Evolutionary conservation across 768 basidiomycete genomes (phyloP), one percentile per base, ranked within the genome.

Genomic region (Hemileccinum impolitum): DNA sequence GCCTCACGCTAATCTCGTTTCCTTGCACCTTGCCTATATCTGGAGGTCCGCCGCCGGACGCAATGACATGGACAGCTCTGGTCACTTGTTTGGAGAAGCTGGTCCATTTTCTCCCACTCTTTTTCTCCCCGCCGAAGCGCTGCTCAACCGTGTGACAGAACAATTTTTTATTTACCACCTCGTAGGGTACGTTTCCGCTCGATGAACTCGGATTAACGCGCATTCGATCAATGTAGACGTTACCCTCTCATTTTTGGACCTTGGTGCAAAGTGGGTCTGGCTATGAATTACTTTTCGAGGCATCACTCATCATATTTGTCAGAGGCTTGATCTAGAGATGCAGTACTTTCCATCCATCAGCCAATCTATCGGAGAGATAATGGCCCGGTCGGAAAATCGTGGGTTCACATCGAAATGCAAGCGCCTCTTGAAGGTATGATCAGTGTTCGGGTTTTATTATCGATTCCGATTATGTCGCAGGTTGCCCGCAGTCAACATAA

Each of bases 201-300:
- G 19, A 45, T 34, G 30, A 6, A 18, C 35, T 40, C 37, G 51
- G 32, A 47, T 45, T 44, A 50, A 56, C 53, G 41, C 54, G 28
- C 31, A 44, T 31, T 47, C 17, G 18, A 61, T 39, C 18, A 30
- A 31, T 36, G 28, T 56, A 90, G 89, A 58, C 81, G 82, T 3
- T 89, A 90, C 68, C 89, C 89, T 18, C 71, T 88, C 34, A 78
- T 90, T 48, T 91, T 90, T 62, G 89, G 89, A 3, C 65, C 73
- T 23, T 82, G 82, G 81, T 72, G 75, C 60, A 75, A 75, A 72
- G 87, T 84, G 70, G 47, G 65, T 62, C 36, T 45, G 38, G 47
- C 40, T 52, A 50, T 46, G 46, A 50, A 39, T 39, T 42, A 32
- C 26, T 25, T 45, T 40, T 50, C 42, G 35, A 23, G 43, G 39